These are phyloP conservation scores for Calocera cornea DNA, from an alignment of 768 basidiomycete species.

Conservation along the genomic window DNA sequence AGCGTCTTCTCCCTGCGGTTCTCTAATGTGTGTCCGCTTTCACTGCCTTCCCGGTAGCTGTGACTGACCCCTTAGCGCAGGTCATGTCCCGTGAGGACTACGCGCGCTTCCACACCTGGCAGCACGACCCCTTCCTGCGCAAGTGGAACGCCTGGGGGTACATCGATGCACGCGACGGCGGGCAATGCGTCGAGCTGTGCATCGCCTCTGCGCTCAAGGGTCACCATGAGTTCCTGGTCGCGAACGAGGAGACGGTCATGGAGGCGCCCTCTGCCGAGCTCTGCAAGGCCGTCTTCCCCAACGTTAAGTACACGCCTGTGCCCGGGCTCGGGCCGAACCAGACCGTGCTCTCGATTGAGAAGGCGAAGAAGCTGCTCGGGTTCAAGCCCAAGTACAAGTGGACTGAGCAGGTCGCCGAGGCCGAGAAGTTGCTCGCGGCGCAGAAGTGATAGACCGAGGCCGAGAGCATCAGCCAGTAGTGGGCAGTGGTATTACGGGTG, in stretches of 20 bases:
- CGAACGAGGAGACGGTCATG: conserved; percentile 18
- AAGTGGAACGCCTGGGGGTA: conserved; percentile 17
- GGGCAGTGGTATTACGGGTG: no score
- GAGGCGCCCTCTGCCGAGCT: conserved; percentile 14
- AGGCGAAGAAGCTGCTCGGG: conserved; percentile 18
- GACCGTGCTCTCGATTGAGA: conserved; percentile 15
- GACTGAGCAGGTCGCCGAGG: neutral
- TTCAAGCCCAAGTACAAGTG: conserved; percentile 8
- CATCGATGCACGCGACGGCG: conserved; percentile 18
- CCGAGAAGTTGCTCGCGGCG: neutral
- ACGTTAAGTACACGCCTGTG: conserved; percentile 12
- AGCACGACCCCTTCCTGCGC: conserved; percentile 13
- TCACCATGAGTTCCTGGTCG: conserved; percentile 17
- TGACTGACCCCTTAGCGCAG: neutral
- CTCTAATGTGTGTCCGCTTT: conserved; percentile 9
- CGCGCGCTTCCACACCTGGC: conserved; percentile 13
- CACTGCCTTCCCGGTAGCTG: no score
- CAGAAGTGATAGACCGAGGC: neutral
- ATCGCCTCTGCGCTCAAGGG: conserved; percentile 12
- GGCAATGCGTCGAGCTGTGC: conserved; percentile 12
- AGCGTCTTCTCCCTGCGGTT: conserved; percentile 17
- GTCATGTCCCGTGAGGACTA: conserved; percentile 16
- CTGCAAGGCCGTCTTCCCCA: conserved; percentile 14
- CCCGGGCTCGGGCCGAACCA: conserved; percentile 10
- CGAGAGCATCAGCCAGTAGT: no score